These are phyloP conservation scores for Pseudozyma flocculosa DNA, from an alignment of 1,284 basidiomycete genomes.

Conservation along the genomic window DNA sequence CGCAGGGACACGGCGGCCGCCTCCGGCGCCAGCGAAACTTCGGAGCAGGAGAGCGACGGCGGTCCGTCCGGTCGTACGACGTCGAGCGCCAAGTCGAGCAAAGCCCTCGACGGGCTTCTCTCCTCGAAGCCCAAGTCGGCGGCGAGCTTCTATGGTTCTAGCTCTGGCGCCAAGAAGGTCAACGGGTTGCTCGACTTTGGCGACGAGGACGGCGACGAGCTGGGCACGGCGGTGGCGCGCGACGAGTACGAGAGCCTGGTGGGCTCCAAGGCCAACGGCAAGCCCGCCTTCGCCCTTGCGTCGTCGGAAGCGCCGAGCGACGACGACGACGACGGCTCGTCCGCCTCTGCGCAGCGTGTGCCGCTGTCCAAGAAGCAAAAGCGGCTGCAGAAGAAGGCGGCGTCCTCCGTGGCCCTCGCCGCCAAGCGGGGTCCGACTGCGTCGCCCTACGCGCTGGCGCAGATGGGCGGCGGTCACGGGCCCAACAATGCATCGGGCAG, in stretches of 20 bases:
- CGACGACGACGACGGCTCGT: constrained; percentile 3
- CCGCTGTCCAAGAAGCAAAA: constrained; percentile 25
- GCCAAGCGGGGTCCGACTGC: constrained; percentile 9
- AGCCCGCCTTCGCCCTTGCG: background rate
- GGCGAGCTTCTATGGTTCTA: constrained; percentile 25
- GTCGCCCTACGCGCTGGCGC: constrained; percentile 21
- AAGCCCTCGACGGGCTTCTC: constrained; percentile 16
- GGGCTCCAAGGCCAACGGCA: constrained; percentile 1
- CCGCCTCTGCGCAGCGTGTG: background rate
- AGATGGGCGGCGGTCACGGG: constrained; percentile 1
- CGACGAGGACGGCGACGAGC: constrained; percentile 12
- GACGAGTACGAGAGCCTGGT: constrained; percentile 33
- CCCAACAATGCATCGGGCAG: background rate
- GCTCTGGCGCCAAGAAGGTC: background rate
- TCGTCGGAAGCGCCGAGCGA: constrained; percentile 6
- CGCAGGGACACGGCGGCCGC: too few relatives aligned
- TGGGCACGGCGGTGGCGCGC: constrained; percentile 20
- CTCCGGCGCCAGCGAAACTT: too few relatives aligned
- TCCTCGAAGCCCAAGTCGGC: constrained; percentile 24
- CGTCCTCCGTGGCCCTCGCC: constrained; percentile 4
- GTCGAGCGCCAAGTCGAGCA: background rate
- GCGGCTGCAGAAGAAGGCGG: constrained; percentile 24
- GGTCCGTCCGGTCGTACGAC: too few relatives aligned
- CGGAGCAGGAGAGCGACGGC: too few relatives aligned
- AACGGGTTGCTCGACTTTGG: too few relatives aligned